phyloP scores from a whole-genome alignment of 495 filamentous ascomycete genomes.

The Massariosphaeria phaeospora region DNA sequence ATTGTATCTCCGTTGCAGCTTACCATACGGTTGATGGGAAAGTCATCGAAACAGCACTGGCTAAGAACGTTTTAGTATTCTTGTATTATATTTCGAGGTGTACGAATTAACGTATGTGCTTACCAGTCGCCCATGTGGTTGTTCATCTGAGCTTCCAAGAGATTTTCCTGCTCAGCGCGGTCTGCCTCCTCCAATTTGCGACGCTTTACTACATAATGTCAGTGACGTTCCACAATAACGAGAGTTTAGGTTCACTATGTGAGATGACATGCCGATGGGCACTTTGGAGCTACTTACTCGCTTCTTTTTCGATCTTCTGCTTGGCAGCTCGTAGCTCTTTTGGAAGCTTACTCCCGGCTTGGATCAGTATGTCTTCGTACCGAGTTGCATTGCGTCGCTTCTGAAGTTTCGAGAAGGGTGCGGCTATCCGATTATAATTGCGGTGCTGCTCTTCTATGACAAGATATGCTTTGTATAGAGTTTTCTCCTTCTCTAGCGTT shows the following conservation, averaged over 20 bases:
- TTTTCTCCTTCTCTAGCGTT: slow-evolving; percentile 39
- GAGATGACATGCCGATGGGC: not conserved
- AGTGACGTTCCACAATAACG: too few relatives aligned
- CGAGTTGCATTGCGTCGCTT: not conserved
- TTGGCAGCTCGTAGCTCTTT: slow-evolving; percentile 28
- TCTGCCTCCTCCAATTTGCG: slow-evolving; percentile 26
- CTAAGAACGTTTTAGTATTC: not conserved
- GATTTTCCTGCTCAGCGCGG: slow-evolving; percentile 47
- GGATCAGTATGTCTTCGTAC: not conserved
- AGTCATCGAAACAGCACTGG: slow-evolving; percentile 63
- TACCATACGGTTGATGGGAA: slow-evolving; percentile 59
- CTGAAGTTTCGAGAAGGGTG: slow-evolving; percentile 29
- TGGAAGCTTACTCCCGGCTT: not conserved
- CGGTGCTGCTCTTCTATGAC: slow-evolving; percentile 44
- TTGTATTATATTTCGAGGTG: not conserved
- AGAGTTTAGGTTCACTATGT: not conserved
- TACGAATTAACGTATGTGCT: not conserved
- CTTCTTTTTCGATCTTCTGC: slow-evolving; percentile 27
- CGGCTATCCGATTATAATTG: slow-evolving; percentile 25
- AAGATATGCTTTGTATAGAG: slow-evolving; percentile 46
- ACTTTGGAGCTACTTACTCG: slow-evolving; percentile 13
- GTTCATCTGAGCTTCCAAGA: slow-evolving; percentile 35
- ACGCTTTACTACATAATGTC: slow-evolving; percentile 11
- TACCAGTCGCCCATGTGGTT: slow-evolving; percentile 50
- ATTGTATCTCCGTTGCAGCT: slow-evolving; percentile 55